Evolutionary conservation across 2,329 filamentous ascomycete genomes (phyloP), one percentile per base, ranked within the genome.

Genomic region (Botryotinia calthae): DNA sequence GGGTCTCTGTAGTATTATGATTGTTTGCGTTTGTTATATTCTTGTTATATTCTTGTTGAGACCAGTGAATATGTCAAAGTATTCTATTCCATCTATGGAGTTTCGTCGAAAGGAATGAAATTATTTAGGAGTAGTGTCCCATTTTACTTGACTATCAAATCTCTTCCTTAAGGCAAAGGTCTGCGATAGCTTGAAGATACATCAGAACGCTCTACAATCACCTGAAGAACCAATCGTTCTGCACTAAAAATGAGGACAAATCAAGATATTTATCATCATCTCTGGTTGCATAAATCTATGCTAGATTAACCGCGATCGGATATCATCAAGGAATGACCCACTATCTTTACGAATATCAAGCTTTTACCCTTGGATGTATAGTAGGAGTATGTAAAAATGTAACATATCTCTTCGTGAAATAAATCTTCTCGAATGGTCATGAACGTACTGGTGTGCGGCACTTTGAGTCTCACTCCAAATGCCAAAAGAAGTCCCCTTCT

Each of bases 81-180:
- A 0, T 54, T 54, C n/a, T 54, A 54, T n/a, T 54, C 51, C 6
- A 16, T 28, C 2, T 1, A 9, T 54, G 51, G 0, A 9, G 14
- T 16, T 1, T 54, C 1, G 2, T 28, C 18, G 14, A 7, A 16
- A 54, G 51, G 14, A 28, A 54, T 54, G 6, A 8, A 0, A 54
- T 28, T 2, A 1, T 28, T 28, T 3, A 4, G 14, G 25, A 51
- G 10, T n/a, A 14, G 48, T n/a, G 25, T 51, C 10, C 48, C 2
- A 51, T n/a, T 51, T 6, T 14, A n/a, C 25, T 7, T 51, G 25
- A 51, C 25, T n/a, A 14, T 51, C 12, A 1, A 25, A n/a, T n/a
- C 12, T n/a, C 5, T 51, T n/a, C 1, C 25, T 2, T n/a, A 2
- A n/a, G 2, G n/a, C 6, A 51, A 5, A 16, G 2, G 0, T n/a